Conservation (phyloP, 116 monocot species). For the Papilionanthe hybrid region DNA sequence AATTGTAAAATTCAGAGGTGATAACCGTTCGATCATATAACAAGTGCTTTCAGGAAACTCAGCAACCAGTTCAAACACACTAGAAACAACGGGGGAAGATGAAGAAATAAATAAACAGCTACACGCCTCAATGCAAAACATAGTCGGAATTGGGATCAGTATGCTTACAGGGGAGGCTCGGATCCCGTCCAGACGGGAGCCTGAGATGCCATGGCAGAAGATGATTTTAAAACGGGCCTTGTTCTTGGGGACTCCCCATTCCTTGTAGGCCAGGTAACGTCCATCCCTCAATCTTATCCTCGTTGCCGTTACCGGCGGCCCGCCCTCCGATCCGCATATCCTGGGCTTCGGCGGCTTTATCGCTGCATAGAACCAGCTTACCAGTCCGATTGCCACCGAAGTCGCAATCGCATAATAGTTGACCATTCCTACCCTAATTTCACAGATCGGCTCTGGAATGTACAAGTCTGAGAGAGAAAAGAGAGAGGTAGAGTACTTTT, state of each 20-base stretch:
- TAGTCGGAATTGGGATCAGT: neutral
- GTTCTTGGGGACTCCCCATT: conserved; percentile 40
- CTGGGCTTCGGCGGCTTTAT: conserved; percentile 35
- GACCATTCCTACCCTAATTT: neutral
- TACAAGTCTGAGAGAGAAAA: neutral
- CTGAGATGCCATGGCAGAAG: conserved; percentile 46
- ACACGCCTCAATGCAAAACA: too few species aligned
- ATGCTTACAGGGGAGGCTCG: conserved; percentile 36
- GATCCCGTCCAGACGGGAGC: conserved; percentile 35
- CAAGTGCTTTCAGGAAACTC: too few species aligned
- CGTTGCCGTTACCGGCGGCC: conserved; percentile 48
- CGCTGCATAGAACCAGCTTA: conserved; percentile 30
- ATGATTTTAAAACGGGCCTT: conserved; percentile 42
- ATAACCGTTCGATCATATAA: too few species aligned
- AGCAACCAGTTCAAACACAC: too few species aligned
- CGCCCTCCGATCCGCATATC: conserved; percentile 40
- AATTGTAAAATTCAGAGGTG: too few species aligned
- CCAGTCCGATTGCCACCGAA: conserved; percentile 24
- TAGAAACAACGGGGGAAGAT: too few species aligned
- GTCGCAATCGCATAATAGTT: conserved; percentile 1
- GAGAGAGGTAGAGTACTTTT: neutral
- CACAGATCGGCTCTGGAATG: neutral
- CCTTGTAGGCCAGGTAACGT: conserved; percentile 49
- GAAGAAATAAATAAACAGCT: too few species aligned
- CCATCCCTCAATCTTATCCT: conserved; percentile 49